Percentiles rank a stretch among this genome's conserved stretches.
Conservation (phyloP, 1,284 basidiomycete genomes). For the Takashimella tepidaria region DNA sequence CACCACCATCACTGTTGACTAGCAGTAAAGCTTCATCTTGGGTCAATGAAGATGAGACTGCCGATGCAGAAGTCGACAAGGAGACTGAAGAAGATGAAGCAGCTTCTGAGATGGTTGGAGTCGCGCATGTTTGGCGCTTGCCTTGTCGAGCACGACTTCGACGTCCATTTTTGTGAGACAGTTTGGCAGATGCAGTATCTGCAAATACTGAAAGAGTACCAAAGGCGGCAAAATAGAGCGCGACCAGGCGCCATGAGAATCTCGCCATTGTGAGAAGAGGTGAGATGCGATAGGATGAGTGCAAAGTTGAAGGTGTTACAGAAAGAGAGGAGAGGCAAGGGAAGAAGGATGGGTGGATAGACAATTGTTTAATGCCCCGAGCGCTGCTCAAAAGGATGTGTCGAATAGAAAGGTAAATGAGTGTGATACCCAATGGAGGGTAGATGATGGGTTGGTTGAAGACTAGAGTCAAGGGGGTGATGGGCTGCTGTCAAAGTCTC, state of each 20-base stretch:
- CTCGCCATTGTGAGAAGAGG: background rate
- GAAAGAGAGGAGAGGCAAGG: background rate
- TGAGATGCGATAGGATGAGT: background rate
- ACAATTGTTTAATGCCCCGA: background rate
- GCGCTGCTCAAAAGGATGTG: background rate
- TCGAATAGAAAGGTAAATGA: background rate
- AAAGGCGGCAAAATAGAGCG: background rate
- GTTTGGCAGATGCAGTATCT: background rate
- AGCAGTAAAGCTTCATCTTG: too few relatives aligned
- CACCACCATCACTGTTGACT: too few relatives aligned
- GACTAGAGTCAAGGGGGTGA: background rate
- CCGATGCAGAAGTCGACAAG: background rate
- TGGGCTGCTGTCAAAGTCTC: background rate
- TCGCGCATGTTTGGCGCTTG: background rate
- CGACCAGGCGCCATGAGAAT: background rate
- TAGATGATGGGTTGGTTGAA: too few relatives aligned
- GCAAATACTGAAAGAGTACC: background rate
- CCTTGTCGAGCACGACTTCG: background rate
- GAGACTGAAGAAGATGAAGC: background rate
- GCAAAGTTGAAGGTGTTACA: background rate
- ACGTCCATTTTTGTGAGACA: background rate
- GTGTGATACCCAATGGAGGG: background rate
- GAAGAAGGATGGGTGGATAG: background rate
- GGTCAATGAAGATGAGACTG: background rate
- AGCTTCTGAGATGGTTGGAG: background rate